These are phyloP conservation scores for Moesziomyces parantarcticus DNA, from an alignment of 1,284 basidiomycete genomes.

Conservation along the genomic window DNA sequence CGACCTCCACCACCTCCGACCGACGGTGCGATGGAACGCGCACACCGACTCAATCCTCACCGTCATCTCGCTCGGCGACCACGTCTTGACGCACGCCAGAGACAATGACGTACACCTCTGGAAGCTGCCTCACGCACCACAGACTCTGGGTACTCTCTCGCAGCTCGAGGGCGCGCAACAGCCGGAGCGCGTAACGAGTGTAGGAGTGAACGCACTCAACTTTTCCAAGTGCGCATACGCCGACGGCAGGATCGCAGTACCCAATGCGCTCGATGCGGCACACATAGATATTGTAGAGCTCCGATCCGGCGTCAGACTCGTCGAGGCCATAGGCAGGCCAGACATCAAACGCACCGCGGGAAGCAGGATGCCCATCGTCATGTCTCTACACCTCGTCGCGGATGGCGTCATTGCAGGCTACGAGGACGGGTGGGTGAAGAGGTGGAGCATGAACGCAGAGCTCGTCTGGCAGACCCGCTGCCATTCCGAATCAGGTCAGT, in stretches of 20 bases:
- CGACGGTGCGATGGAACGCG: constrained; percentile 79
- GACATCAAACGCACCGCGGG: constrained; percentile 13
- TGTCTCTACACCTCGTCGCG: constrained; percentile 79
- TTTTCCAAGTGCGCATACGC: constrained; percentile 81
- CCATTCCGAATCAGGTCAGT: constrained; percentile 29
- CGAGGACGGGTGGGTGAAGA: constrained; percentile 80
- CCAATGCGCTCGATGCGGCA: constrained; percentile 86
- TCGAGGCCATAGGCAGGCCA: constrained; percentile 75
- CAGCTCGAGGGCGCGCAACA: constrained; percentile 64
- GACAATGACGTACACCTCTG: constrained; percentile 84
- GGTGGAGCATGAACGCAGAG: constrained; percentile 5
- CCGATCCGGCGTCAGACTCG: constrained; percentile 75
- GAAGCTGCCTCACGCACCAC: constrained; percentile 52
- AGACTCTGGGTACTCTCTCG: constrained; percentile 3
- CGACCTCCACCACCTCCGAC: constrained; percentile 77
- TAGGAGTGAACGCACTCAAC: constrained; percentile 88
- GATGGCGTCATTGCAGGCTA: constrained; percentile 75
- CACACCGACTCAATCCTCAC: constrained; percentile 81
- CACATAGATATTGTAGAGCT: constrained; percentile 84
- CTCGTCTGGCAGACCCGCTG: constrained; percentile 13
- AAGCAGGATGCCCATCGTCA: constrained; percentile 74
- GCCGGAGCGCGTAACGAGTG: constrained; percentile 74
- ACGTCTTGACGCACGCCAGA: constrained; percentile 84
- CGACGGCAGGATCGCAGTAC: constrained; percentile 77
- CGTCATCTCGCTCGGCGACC: constrained; percentile 74